Evolutionary conservation across 164 flowering plant species (phyloP).

Genomic region (Dillenia suffruticosa): DNA sequence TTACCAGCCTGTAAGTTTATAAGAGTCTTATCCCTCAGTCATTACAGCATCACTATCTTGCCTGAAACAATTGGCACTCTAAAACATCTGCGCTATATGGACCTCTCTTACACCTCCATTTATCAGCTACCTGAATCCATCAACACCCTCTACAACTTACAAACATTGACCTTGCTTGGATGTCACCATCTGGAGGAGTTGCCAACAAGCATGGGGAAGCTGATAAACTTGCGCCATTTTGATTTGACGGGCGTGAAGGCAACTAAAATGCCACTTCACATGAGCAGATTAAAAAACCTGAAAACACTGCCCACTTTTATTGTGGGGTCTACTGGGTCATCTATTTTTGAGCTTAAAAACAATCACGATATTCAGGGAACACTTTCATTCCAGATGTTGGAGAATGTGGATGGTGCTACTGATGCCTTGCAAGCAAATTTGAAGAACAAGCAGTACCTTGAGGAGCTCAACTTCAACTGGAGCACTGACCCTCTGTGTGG

Average conservation of each 20-base stretch:
- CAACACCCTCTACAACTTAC: slow-evolving; percentile 3
- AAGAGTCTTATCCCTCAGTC: slow-evolving; percentile 2
- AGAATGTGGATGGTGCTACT: neutral
- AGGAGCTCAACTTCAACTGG: neutral
- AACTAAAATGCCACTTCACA: neutral
- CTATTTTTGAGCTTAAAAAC: slow-evolving; percentile 6
- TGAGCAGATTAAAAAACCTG: slow-evolving; percentile 5
- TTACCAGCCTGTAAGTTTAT: neutral
- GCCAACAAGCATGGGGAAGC: neutral
- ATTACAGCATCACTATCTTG: neutral
- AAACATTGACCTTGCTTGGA: neutral
- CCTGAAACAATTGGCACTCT: slow-evolving; percentile 6
- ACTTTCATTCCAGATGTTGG: slow-evolving; percentile 2
- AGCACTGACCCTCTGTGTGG: neutral
- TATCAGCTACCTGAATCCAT: slow-evolving; percentile 2
- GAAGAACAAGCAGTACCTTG: neutral
- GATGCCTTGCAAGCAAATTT: neutral
- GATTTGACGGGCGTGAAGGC: neutral
- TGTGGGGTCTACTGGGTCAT: slow-evolving; percentile 6
- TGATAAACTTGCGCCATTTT: slow-evolving; percentile 7
- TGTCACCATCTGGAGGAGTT: neutral
- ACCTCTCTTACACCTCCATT: neutral
- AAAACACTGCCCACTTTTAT: slow-evolving; percentile 2
- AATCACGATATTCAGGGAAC: slow-evolving; percentile 4
- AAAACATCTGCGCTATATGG: slow-evolving; percentile 8